Evolutionary conservation across 768 basidiomycete species (phyloP), one percentile per base, ranked within the genome.

Genomic region (Lactifluus volemus): DNA sequence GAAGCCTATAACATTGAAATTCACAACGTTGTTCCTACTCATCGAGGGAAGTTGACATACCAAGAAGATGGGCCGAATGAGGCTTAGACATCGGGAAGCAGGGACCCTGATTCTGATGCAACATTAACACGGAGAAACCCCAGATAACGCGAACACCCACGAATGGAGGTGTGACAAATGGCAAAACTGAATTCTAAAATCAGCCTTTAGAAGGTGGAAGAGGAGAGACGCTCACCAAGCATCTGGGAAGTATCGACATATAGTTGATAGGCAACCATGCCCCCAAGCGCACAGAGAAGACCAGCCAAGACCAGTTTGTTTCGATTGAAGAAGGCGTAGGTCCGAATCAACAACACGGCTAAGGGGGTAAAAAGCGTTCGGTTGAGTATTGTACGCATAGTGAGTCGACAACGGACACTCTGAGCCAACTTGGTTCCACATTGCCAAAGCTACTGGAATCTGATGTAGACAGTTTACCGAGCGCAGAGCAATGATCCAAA

Each of bases 371-470:
- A 63, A 36, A 49, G 60, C 68, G 44, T 38, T 61, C 25, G 53
- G 44, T 38, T 61, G n/a, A 57, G 60, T 34, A 30, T 29, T 9
- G 14, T 36, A 47, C 34, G 29, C 29, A 21, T 15, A n/a, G 10
- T 12, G n/a, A 5, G 30, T 15, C 14, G 47, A 42, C 15, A 53
- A 74, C 78, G 63, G 63, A 85, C 86, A 84, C 75, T 90, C 86
- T 50, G 88, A 87, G 49, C 86, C 84, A 57, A 89, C 87, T 80
- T 90, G 89, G 67, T 91, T 91, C 88, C 88, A 90, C 83, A 89
- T 86, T 17, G 88, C 88, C 52, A 91, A 78, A 6, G 84, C 84
- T 59, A 90, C 89, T 5, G 89, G 89, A 55, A 89, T 83, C 88
- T 90, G 58, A 21, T 59, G 30, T 19, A 9, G 19, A 36, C 53